Evolutionary conservation across 805 yeast genomes (phyloP).

Genomic region (Wickerhamomyces chambardii): DNA sequence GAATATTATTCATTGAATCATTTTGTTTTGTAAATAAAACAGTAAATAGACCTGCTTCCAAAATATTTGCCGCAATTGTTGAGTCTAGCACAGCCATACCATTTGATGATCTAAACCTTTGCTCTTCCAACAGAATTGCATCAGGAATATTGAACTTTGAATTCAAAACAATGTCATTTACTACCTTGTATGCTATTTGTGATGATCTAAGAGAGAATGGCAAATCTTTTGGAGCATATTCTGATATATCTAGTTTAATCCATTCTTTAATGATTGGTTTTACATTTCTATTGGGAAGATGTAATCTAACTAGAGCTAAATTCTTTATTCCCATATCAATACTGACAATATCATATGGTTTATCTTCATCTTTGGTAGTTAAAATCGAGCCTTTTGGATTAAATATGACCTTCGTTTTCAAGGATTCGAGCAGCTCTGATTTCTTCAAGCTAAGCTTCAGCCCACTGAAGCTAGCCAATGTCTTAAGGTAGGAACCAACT

Average conservation of each 20-base stretch:
- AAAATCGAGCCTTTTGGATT: too few species aligned
- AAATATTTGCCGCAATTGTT: slow-evolving; percentile 40
- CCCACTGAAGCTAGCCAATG: too few species aligned
- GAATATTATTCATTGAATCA: too few species aligned
- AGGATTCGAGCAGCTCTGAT: too few species aligned
- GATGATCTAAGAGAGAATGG: slow-evolving; percentile 11
- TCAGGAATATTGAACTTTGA: slow-evolving; percentile 20
- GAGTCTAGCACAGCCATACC: slow-evolving; percentile 37
- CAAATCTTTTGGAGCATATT: background rate
- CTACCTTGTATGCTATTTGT: slow-evolving; percentile 13
- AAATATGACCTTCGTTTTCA: too few species aligned
- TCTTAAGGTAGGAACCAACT: too few species aligned
- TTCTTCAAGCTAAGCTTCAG: too few species aligned
- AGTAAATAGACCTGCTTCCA: slow-evolving; percentile 41
- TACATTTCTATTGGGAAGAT: slow-evolving; percentile 12
- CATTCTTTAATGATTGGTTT: slow-evolving; percentile 22
- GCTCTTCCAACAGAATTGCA: slow-evolving; percentile 43
- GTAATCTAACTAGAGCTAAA: slow-evolving; percentile 21
- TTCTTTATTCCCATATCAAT: slow-evolving; percentile 29
- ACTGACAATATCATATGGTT: slow-evolving; percentile 16
- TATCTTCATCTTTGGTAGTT: too few species aligned
- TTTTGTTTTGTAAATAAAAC: slow-evolving; percentile 5
- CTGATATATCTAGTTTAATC: slow-evolving; percentile 22
- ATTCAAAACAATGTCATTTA: slow-evolving; percentile 17
- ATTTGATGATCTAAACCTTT: slow-evolving; percentile 42